Evolutionary conservation across 1,284 basidiomycete species (phyloP).

Genomic region (Hymenochaete sp.): DNA sequence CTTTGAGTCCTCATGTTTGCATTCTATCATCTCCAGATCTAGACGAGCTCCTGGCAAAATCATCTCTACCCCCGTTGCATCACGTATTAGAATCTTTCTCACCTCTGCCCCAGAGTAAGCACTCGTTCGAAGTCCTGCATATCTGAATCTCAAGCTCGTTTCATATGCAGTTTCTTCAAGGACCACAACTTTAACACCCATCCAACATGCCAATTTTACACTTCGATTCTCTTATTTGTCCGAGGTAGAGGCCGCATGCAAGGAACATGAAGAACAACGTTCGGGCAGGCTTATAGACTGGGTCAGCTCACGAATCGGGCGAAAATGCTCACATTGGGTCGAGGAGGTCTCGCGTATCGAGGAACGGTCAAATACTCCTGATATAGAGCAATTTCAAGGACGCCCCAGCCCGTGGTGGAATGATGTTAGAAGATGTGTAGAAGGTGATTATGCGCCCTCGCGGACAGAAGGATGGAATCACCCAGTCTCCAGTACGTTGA

Average conservation of each 20-base stretch:
- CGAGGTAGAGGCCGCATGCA: slow-evolving; percentile 60
- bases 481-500: slow-evolving; percentile 58
- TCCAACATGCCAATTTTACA: slow-evolving; percentile 61
- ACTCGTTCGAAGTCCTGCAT: background rate
- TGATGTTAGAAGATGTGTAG: slow-evolving; percentile 62
- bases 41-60: slow-evolving; percentile 42
- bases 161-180: slow-evolving; percentile 56
- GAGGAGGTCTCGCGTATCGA: slow-evolving; percentile 42
- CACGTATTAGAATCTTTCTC: slow-evolving; percentile 74
- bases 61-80: slow-evolving; percentile 56
- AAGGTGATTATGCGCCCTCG: slow-evolving; percentile 65
- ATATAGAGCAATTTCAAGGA: no score
- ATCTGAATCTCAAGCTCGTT: background rate
- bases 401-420: slow-evolving; percentile 81
- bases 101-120: slow-evolving; percentile 66
- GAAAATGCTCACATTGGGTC: slow-evolving; percentile 57
- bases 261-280: slow-evolving; percentile 68
- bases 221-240: slow-evolving; percentile 66
- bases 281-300: slow-evolving; percentile 71
- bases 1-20: slow-evolving; percentile 72
- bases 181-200: slow-evolving; percentile 58
- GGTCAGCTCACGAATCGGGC: slow-evolving; percentile 61
- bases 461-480: slow-evolving; percentile 75
- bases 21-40: slow-evolving; percentile 64
- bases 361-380: slow-evolving; percentile 20